These are phyloP conservation scores for Pestalotiopsis sp. DNA, from an alignment of 2,329 filamentous ascomycete species.

Conservation along the genomic window DNA sequence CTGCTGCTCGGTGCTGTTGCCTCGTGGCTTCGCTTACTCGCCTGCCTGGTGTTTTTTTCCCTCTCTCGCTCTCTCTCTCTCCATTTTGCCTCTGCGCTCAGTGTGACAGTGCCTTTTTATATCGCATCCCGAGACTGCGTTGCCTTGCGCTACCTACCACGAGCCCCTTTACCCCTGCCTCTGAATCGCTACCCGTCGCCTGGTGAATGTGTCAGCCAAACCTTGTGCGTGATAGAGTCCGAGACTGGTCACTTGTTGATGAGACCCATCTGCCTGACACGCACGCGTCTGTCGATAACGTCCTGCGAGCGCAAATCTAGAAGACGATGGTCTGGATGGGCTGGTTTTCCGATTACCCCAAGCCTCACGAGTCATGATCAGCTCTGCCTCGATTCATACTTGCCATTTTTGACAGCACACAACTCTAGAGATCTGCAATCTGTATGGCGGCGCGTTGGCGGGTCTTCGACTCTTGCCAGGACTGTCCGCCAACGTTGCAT, in stretches of 20 bases:
- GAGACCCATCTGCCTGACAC: constrained; percentile 9
- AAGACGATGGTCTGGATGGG: background rate
- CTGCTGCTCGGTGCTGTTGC: background rate
- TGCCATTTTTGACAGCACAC: background rate
- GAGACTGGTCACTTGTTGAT: constrained; percentile 8
- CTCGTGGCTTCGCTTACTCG: background rate
- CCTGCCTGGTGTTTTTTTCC: background rate
- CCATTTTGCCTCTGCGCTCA: background rate
- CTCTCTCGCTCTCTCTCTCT: background rate
- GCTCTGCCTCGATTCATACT: background rate
- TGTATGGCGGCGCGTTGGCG: background rate
- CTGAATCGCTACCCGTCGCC: background rate
- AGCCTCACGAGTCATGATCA: constrained; percentile 6
- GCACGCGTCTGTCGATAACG: background rate
- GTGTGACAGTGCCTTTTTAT: constrained; percentile 1
- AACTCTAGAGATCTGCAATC: background rate
- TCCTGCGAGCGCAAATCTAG: background rate
- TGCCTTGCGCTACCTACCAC: constrained; percentile 5
- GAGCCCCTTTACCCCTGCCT: constrained; percentile 4
- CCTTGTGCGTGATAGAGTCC: constrained; percentile 6
- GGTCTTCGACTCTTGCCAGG: background rate
- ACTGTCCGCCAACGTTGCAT: background rate
- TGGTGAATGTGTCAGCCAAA: constrained; percentile 4
- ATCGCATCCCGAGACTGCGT: background rate
- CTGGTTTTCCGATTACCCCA: background rate